Percentiles rank a stretch among this genome's conserved stretches.
These are phyloP conservation scores for Inga leiocalycina DNA, from an alignment of 306 rosid genomes.

Conservation along the genomic window DNA sequence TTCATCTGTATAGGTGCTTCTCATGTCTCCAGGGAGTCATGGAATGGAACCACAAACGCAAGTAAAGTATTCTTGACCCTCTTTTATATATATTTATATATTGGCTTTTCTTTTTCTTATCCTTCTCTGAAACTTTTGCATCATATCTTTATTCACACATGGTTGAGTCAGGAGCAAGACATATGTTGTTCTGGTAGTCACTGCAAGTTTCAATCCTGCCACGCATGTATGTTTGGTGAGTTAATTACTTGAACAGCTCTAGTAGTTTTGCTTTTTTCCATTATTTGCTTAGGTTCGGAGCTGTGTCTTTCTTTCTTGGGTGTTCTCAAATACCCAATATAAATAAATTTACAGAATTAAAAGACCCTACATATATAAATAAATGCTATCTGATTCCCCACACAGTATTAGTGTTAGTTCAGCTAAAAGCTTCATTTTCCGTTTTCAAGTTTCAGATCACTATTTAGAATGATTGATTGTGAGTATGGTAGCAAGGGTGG, in stretches of 20 bases:
- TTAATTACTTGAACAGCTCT: slow-evolving; percentile 8
- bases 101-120: not conserved
- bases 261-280: not conserved
- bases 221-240: slow-evolving; percentile 95
- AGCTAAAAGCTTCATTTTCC: not conserved
- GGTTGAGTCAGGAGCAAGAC: slow-evolving; percentile 49
- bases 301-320: not conserved
- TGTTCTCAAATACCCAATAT: not conserved
- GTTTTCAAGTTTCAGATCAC: not conserved
- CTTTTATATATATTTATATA: too few relatives aligned
- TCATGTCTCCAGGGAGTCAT: too few relatives aligned
- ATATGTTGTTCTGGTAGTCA: slow-evolving; percentile 69
- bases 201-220: slow-evolving; percentile 94
- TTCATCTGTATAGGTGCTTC: too few relatives aligned
- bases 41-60: slow-evolving; percentile 18
- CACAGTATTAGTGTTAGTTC: not conserved
- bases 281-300: not conserved
- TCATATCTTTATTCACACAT: not conserved
- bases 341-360: not conserved
- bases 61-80: slow-evolving; percentile 41
- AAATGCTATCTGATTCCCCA: not conserved
- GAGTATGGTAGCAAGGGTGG: not conserved
- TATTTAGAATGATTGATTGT: slow-evolving; percentile 7
- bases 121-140: slow-evolving; percentile 22
- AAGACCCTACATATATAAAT: not conserved